Evolutionary conservation across 768 basidiomycete species (phyloP).

Genomic region (Porpolomopsis calyptriformis): DNA sequence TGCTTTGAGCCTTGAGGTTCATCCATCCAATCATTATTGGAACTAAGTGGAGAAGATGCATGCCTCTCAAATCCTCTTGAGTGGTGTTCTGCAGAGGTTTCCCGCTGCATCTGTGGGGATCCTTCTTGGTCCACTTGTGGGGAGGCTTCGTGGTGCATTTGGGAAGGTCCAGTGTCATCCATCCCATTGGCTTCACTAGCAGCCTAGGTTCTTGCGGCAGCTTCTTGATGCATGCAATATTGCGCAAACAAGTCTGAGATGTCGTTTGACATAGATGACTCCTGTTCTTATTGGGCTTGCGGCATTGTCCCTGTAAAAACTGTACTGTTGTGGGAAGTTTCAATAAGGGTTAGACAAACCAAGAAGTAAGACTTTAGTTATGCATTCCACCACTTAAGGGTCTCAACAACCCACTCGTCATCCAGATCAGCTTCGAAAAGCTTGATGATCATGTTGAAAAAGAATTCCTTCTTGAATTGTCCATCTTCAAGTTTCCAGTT

Average conservation of each 20-base stretch:
- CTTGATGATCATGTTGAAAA: conserved; percentile 1
- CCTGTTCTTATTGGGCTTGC: neutral
- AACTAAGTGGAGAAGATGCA: neutral
- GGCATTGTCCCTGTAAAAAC: neutral
- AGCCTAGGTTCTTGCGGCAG: neutral
- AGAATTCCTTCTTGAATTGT: conserved; percentile 3
- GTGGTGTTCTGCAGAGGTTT: neutral
- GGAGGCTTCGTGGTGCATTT: neutral
- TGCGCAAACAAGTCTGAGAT: neutral
- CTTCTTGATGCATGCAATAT: neutral
- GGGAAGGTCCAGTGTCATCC: neutral
- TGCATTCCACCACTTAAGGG: conserved; percentile 10
- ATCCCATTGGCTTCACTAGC: neutral
- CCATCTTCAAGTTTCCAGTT: conserved; percentile 8
- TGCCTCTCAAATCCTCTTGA: too few relatives aligned
- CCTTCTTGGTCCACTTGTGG: neutral
- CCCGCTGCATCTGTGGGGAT: neutral
- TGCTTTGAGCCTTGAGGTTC: neutral
- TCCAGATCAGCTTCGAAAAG: conserved; percentile 7
- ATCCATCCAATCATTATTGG: neutral
- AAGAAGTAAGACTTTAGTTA: neutral
- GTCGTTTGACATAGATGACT: neutral
- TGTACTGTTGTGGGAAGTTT: neutral
- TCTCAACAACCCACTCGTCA: conserved; percentile 5
- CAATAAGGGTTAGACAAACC: neutral